Percentiles rank a stretch among this genome's conserved stretches.
These are phyloP conservation scores for Huntiella decipiens DNA, from an alignment of 2,329 filamentous ascomycete species.

Conservation along the genomic window DNA sequence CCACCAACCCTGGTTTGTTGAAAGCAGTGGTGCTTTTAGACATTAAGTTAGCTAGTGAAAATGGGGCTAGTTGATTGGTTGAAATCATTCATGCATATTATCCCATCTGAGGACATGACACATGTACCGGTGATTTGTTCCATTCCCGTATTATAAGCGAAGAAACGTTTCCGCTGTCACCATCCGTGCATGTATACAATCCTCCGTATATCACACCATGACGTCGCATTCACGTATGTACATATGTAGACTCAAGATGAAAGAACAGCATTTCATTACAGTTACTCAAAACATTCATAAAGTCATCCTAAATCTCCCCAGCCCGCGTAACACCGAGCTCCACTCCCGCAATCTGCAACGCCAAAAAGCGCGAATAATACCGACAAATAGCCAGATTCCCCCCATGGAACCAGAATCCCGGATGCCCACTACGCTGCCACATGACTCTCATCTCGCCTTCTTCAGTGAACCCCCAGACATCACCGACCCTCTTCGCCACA, in stretches of 20 bases:
- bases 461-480: conserved; percentile 43
- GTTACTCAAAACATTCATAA: neutral
- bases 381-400: conserved; percentile 45
- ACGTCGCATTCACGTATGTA: neutral
- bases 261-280: neutral
- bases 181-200: too few species aligned
- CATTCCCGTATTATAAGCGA: too few species aligned
- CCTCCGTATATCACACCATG: neutral
- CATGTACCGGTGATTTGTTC: too few species aligned
- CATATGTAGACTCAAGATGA: neutral
- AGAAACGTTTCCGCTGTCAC: too few species aligned
- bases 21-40: too few species aligned
- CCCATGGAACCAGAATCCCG: conserved; percentile 47
- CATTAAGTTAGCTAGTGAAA: too few species aligned
- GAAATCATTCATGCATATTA: too few species aligned
- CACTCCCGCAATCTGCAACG: conserved; percentile 31
- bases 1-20: too few species aligned
- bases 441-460: conserved; percentile 37
- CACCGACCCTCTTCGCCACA: conserved; percentile 35
- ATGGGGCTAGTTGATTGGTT: too few species aligned
- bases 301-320: conserved; percentile 14
- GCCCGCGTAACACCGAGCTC: conserved; percentile 21
- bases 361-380: conserved; percentile 36
- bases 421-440: conserved; percentile 42
- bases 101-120: too few species aligned